These are phyloP conservation scores for Talaromyces borbonicus DNA, from an alignment of 495 filamentous ascomycete genomes.

Conservation along the genomic window DNA sequence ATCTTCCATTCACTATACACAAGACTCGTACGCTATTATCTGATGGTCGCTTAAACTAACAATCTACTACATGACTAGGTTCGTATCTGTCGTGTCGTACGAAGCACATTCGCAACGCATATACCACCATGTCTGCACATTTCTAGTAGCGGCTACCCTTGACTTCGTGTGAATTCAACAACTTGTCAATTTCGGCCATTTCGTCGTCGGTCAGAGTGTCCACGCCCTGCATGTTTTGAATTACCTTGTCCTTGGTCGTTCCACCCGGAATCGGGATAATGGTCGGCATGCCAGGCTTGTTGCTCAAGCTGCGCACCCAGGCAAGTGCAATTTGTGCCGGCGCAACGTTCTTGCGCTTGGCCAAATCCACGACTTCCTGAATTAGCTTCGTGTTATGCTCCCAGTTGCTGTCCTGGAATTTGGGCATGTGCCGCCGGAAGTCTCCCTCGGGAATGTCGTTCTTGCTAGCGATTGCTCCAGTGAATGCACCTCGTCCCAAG, in stretches of 20 bases:
- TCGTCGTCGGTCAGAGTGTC: conserved; percentile 29
- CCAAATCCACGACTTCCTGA: conserved; percentile 53
- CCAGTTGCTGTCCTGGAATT: conserved; percentile 63
- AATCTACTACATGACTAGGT: no score
- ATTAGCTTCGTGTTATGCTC: conserved; percentile 64
- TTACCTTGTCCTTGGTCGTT: conserved; percentile 35
- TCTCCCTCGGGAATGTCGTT: conserved; percentile 56
- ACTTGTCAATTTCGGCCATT: conserved; percentile 34
- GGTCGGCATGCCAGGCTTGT: conserved; percentile 49
- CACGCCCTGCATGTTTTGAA: conserved; percentile 34
- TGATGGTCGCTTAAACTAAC: not conserved
- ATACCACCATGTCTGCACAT: not conserved
- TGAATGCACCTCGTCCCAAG: conserved; percentile 42
- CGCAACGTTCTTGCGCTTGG: conserved; percentile 58
- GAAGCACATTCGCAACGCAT: not conserved
- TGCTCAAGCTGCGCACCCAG: conserved; percentile 53
- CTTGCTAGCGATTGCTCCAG: conserved; percentile 50
- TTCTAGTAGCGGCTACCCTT: conserved; percentile 29
- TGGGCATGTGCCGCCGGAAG: conserved; percentile 41
- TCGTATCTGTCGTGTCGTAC: no score
- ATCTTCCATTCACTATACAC: not conserved
- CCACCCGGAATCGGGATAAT: conserved; percentile 81
- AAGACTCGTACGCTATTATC: not conserved
- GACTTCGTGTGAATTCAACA: conserved; percentile 28
- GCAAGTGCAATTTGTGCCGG: conserved; percentile 67